These are phyloP conservation scores for Calonectria hongkongensis DNA, from an alignment of 2,329 filamentous ascomycete genomes.

Conservation along the genomic window DNA sequence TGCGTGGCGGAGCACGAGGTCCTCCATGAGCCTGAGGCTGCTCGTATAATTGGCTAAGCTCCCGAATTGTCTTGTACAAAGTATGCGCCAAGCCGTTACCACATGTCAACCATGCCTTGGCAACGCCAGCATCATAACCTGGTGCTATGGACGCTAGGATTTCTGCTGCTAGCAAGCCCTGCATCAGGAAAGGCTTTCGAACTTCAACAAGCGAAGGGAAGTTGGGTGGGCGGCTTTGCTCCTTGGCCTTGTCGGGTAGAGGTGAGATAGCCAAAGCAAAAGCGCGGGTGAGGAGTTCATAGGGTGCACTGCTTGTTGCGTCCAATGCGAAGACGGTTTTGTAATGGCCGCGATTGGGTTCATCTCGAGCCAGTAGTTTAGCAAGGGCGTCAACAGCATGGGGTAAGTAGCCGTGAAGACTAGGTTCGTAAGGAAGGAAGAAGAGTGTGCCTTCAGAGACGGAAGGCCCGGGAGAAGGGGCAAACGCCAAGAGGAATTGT, in stretches of 20 bases:
- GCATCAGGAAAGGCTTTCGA: slow-evolving; percentile 92
- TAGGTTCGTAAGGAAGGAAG: slow-evolving; percentile 88
- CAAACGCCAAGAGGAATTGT: slow-evolving; percentile 93
- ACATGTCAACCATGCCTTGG: slow-evolving; percentile 87
- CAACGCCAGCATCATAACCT: slow-evolving; percentile 81
- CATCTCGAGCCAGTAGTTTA: slow-evolving; percentile 93
- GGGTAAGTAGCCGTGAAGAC: slow-evolving; percentile 89
- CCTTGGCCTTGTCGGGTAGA: slow-evolving; percentile 79
- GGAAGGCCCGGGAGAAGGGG: slow-evolving; percentile 83
- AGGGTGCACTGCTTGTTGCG: slow-evolving; percentile 76
- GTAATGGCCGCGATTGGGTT: slow-evolving; percentile 92
- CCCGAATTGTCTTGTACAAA: slow-evolving; percentile 83
- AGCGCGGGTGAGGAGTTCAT: slow-evolving; percentile 88
- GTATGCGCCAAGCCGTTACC: slow-evolving; percentile 89
- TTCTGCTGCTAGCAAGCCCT: slow-evolving; percentile 92
- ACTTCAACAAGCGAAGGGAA: slow-evolving; percentile 83
- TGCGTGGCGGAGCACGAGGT: slow-evolving; percentile 59
- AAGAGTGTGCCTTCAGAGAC: slow-evolving; percentile 75
- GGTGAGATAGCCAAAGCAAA: slow-evolving; percentile 92
- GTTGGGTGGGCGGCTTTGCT: slow-evolving; percentile 74
- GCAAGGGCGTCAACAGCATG: slow-evolving; percentile 92
- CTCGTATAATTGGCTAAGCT: slow-evolving; percentile 80
- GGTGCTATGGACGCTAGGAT: slow-evolving; percentile 87
- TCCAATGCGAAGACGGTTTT: slow-evolving; percentile 87
- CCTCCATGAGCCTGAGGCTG: slow-evolving; percentile 63